Evolutionary conservation across 2,329 filamentous ascomycete genomes (phyloP).

Genomic region (Trichoderma brevicompactum): DNA sequence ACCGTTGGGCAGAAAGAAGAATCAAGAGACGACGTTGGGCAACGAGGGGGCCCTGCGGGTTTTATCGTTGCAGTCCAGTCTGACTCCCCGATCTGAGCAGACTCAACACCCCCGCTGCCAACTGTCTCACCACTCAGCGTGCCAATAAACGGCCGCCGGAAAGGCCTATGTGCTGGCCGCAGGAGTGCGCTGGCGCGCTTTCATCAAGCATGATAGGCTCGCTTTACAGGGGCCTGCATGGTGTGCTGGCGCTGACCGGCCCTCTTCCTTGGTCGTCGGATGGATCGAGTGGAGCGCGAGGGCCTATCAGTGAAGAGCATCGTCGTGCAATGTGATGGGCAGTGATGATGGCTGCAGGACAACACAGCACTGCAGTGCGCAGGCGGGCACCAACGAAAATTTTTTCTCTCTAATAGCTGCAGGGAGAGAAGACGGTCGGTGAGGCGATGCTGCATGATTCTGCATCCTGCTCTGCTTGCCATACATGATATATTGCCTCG

Average conservation of each 20-base stretch:
- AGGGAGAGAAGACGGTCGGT: constrained; percentile 8
- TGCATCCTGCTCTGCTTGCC: neutral
- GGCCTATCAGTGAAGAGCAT: constrained; percentile 50
- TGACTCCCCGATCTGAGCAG: constrained; percentile 35
- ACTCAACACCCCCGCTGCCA: constrained; percentile 35
- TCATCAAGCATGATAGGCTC: constrained; percentile 49
- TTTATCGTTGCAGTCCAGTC: constrained; percentile 50
- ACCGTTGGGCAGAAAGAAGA: constrained; percentile 47
- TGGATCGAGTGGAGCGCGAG: constrained; percentile 38
- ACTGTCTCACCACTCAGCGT: constrained; percentile 31
- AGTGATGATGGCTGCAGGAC: constrained; percentile 51
- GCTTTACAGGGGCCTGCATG: constrained; percentile 40
- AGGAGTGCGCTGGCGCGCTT: constrained; percentile 53
- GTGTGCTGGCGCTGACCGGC: constrained; percentile 43
- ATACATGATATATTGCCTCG: constrained; percentile 7
- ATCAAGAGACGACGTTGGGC: constrained; percentile 43
- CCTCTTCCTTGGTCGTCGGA: constrained; percentile 46
- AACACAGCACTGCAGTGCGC: constrained; percentile 48
- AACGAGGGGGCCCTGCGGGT: constrained; percentile 53
- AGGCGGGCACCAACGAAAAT: constrained; percentile 27
- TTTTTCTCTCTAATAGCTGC: constrained; percentile 22
- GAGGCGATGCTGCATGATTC: constrained; percentile 6
- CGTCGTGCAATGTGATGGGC: constrained; percentile 42
- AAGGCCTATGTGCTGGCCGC: constrained; percentile 52
- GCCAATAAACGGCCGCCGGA: constrained; percentile 30